A percentile compares a stretch with the other conserved stretches of the same genome.
Evolutionary conservation across 2,329 filamentous ascomycete genomes (phyloP).

Genomic region (Sphaerulina musiva): DNA sequence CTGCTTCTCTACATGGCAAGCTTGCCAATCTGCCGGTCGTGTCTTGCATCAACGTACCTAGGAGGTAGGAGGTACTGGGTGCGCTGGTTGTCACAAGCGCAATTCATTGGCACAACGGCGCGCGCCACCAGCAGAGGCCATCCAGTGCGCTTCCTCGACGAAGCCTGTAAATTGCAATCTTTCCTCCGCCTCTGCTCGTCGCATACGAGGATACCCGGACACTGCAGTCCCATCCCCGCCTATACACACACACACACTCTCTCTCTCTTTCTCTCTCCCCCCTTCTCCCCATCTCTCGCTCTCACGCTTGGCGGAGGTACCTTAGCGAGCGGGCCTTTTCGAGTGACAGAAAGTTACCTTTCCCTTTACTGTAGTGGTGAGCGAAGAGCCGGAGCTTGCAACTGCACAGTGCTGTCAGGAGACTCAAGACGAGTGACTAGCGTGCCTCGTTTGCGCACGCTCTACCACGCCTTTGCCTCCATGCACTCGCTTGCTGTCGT

Average conservation of each 20-base stretch:
- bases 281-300: too few relatives aligned
- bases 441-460: background rate
- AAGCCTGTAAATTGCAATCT: too few relatives aligned
- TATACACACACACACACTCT: too few relatives aligned
- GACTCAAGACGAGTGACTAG: background rate
- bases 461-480: background rate
- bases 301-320: background rate
- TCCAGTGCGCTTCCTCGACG: too few relatives aligned
- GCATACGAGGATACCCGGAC: too few relatives aligned
- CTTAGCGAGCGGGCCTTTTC: background rate
- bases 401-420: background rate
- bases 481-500: background rate
- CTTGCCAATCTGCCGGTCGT: background rate
- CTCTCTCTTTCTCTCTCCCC: too few relatives aligned
- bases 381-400: background rate
- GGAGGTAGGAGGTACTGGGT: background rate
- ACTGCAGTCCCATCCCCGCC: too few relatives aligned
- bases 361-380: too few relatives aligned
- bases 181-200: too few relatives aligned
- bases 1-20: background rate
- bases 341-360: background rate
- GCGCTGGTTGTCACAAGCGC: background rate
- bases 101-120: background rate
- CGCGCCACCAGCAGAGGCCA: background rate
- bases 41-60: background rate